phyloP scores from a whole-genome alignment of 352 stramenopile species.

The Phytophthora macrochlamydospora region DNA sequence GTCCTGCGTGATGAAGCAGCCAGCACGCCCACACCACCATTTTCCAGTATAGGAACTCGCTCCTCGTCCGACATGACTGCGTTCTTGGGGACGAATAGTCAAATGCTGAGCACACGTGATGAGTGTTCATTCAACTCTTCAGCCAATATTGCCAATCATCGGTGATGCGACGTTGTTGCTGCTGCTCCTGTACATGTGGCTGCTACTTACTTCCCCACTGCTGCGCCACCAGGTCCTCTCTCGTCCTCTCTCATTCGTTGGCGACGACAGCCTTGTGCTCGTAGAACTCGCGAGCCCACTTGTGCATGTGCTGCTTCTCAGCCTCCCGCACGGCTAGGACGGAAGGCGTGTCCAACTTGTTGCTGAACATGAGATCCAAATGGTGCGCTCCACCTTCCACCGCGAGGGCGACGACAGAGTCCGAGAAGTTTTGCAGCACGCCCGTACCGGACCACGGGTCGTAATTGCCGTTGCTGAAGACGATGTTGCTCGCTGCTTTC shows the following conservation, averaged over 20 bases:
- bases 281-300: constrained; percentile 80
- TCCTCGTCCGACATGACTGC: constrained; percentile 10
- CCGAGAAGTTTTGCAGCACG: constrained; percentile 70
- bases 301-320: constrained; percentile 80
- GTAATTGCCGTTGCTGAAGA: constrained; percentile 95
- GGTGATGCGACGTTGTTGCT: constrained; percentile 3
- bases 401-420: constrained; percentile 71
- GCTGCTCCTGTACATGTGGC: constrained; percentile 11
- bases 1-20: not conserved
- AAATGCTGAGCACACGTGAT: constrained; percentile 9
- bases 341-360: constrained; percentile 81
- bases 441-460: constrained; percentile 93
- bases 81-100: constrained; percentile 6
- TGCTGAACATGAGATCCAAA: constrained; percentile 92
- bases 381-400: constrained; percentile 87
- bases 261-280: constrained; percentile 28
- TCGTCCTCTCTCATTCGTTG: constrained; percentile 16
- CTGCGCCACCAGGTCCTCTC: not conserved
- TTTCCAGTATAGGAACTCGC: constrained; percentile 6
- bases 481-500: constrained; percentile 89
- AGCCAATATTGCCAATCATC: constrained; percentile 2
- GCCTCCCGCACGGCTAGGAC: constrained; percentile 69
- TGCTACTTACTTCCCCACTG: not conserved
- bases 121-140: constrained; percentile 2
- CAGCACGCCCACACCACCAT: not conserved